Evolutionary conservation across 1,284 basidiomycete genomes (phyloP), one percentile per base, ranked within the genome.

Genomic region (Melampsora medusae): DNA sequence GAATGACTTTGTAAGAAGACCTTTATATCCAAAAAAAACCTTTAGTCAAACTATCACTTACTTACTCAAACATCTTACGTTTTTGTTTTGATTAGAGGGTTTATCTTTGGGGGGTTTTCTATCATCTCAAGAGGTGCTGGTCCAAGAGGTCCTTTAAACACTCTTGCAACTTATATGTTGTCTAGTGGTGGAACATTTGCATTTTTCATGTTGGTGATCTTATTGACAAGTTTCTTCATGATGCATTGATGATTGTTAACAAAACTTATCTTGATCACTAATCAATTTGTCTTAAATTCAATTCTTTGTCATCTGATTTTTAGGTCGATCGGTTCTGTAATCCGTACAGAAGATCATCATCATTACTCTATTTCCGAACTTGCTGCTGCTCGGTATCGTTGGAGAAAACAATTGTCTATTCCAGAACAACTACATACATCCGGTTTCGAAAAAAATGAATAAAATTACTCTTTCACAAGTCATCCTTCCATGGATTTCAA

Each of bases 111-210:
- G 19, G 56, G 72, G 7, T 75, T 67, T 48, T 17, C 64, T 0
- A 75, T 75, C 5, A 75, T 75, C 53, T 67, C 64, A 48, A 48
- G 72, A 19, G 72, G 72, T 28, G 65, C 72, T 31, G 72, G 72
- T 35, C 72, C 72, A 14, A 42, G 56, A 60, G 72, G 72, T 49
- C 65, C 72, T 7, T 42, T 75, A 7, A 67, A 75, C 56, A 75
- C 72, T 4, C 28, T 75, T 14, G 72, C 72, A 67, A 75, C 50
- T 33, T 75, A 75, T 56, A 75, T 75, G 72, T 42, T 59, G 10
- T 75, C 72, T 5, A 75, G 72, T 33, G 72, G 72, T n/a, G 72
- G 72, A n/a, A 75, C 72, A 19, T 75, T 75, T 59, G 72, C 72
- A 19, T 75, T 75, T 46, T 75, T 75, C 46, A 75, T 75, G 72